phyloP scores from a whole-genome alignment of 306 rosid species.

The Vigna nakashimae region DNA sequence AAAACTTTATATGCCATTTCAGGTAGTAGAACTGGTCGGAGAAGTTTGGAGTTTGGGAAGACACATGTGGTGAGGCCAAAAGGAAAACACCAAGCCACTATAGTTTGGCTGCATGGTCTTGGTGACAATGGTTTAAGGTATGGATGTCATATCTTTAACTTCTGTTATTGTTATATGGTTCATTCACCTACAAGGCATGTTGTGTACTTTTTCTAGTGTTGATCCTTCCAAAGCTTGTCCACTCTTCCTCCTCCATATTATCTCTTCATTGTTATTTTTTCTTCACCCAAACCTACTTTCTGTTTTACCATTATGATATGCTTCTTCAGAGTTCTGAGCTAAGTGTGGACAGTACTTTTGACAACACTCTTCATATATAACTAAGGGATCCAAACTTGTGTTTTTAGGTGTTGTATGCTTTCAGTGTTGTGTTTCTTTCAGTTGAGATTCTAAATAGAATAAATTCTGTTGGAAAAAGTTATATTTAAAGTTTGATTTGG shows the following conservation, averaged over 20 bases:
- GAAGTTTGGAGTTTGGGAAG: slow-evolving; percentile 90
- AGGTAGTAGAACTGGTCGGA: slow-evolving; percentile 86
- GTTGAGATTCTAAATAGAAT: slow-evolving; percentile 61
- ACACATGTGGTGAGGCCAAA: slow-evolving; percentile 97
- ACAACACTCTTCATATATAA: slow-evolving; percentile 28
- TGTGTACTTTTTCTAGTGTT: slow-evolving; percentile 3
- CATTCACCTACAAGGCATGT: slow-evolving; percentile 2
- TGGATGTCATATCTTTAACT: slow-evolving; percentile 28
- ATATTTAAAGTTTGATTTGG: slow-evolving; percentile 49
- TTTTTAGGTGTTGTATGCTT: slow-evolving; percentile 33
- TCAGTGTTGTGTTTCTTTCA: slow-evolving; percentile 48
- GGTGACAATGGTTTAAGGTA: slow-evolving; percentile 98
- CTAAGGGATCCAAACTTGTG: slow-evolving; percentile 41
- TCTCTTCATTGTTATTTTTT: background rate
- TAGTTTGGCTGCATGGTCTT: slow-evolving; percentile 98
- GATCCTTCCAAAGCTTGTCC: slow-evolving; percentile 12
- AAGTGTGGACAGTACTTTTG: slow-evolving; percentile 17
- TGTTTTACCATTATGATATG: background rate
- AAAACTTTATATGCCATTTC: slow-evolving; percentile 46
- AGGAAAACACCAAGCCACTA: slow-evolving; percentile 97
- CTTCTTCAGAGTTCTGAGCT: background rate
- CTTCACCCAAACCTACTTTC: background rate
- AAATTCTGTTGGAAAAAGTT: slow-evolving; percentile 52
- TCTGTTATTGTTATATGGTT: slow-evolving; percentile 8
- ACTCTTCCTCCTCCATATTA: background rate